A percentile compares a stretch with the other conserved stretches of the same genome.
These are phyloP conservation scores for Calendula officinalis DNA, from an alignment of 129 eudicot species.

Conservation along the genomic window DNA sequence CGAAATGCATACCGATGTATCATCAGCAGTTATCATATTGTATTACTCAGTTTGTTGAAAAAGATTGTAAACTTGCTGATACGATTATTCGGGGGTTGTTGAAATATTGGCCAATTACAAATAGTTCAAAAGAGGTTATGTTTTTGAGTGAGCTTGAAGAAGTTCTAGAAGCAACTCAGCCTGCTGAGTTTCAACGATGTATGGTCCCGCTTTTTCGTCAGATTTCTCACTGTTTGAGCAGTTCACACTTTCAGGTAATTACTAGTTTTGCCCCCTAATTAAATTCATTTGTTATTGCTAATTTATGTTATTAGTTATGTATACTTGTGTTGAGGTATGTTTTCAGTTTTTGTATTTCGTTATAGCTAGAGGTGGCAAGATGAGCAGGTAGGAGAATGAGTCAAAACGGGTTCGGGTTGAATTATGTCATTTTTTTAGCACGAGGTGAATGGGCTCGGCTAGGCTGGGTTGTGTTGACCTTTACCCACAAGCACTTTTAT, in stretches of 20 bases:
- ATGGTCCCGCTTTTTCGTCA: slow-evolving; percentile 69
- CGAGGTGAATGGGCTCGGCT: too few species aligned
- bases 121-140: too few species aligned
- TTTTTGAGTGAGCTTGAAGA: slow-evolving; percentile 45
- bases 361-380: too few species aligned
- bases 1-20: slow-evolving; percentile 31
- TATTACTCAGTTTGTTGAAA: slow-evolving; percentile 49
- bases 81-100: slow-evolving; percentile 49
- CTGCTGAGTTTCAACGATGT: slow-evolving; percentile 69
- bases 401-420: too few species aligned
- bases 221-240: slow-evolving; percentile 59
- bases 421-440: too few species aligned
- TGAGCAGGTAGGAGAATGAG: too few species aligned
- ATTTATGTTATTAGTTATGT: too few species aligned
- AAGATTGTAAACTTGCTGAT: too few species aligned
- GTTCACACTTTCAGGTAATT: slow-evolving; percentile 71
- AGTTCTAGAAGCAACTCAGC: slow-evolving; percentile 69
- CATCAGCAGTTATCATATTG: slow-evolving; percentile 69
- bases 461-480: too few species aligned
- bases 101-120: slow-evolving; percentile 70
- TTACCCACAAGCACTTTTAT: too few species aligned
- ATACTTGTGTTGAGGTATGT: too few species aligned
- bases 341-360: too few species aligned
- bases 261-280: slow-evolving; percentile 9
- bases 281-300: neutral